A percentile compares a stretch with the other conserved stretches of the same genome.
Conservation (phyloP, 2,329 filamentous ascomycete genomes). For the Beauveria sp. region DNA sequence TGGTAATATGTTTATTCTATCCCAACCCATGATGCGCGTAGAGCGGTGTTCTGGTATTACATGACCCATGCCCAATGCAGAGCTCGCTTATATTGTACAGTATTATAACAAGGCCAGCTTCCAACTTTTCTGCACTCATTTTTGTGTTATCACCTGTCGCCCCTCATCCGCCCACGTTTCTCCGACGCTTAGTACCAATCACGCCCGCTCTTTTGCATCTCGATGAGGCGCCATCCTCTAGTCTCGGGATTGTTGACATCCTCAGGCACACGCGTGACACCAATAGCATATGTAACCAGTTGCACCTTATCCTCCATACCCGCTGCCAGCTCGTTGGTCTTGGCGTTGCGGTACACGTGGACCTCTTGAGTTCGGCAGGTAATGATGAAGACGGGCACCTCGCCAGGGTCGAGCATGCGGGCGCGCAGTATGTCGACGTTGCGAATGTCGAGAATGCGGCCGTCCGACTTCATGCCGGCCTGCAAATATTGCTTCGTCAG, state of each 20-base stretch:
- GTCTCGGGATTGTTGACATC: conserved; percentile 97
- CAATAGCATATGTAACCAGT: conserved; percentile 95
- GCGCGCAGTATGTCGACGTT: conserved; percentile 83
- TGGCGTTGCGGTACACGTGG: conserved; percentile 90
- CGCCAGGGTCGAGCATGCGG: conserved; percentile 73
- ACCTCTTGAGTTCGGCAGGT: conserved; percentile 96
- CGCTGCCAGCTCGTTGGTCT: conserved; percentile 80
- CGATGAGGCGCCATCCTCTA: conserved; percentile 91
- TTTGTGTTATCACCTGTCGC: neutral
- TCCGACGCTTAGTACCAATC: conserved; percentile 58
- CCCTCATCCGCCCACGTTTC: neutral
- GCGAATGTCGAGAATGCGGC: conserved; percentile 88
- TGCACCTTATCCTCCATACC: conserved; percentile 99
- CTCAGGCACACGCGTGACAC: conserved; percentile 85
- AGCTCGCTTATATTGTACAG: conserved; percentile 8
- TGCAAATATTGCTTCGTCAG: conserved; percentile 93
- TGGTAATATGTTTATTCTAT: neutral
- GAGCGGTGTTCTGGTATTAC: conserved; percentile 9
- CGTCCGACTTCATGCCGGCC: conserved; percentile 87
- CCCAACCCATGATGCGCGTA: conserved; percentile 8
- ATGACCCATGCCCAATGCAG: conserved; percentile 5
- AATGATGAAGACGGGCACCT: conserved; percentile 93
- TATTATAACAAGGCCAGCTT: conserved; percentile 5
- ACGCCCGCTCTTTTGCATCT: conserved; percentile 95
- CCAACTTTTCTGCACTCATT: neutral